Evolutionary conservation across 164 flowering plant genomes (phyloP), one percentile per base, ranked within the genome.

Genomic region (Dillenia suffruticosa): DNA sequence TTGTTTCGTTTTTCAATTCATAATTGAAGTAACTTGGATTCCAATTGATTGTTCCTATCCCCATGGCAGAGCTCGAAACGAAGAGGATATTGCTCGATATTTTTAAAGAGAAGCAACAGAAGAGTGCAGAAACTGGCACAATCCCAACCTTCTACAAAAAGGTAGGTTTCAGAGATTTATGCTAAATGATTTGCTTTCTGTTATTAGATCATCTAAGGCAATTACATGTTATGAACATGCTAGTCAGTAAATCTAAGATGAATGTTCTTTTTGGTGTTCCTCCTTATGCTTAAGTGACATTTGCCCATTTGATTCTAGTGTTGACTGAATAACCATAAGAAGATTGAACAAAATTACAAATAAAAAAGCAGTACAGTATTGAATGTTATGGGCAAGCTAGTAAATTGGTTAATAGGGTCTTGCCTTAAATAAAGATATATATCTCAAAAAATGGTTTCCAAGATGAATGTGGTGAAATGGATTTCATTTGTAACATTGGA

Each of bases 61-160:
- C 67, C 46, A 15, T 48, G 73, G 70, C 76, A 93, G 98, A 91
- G 75, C 97, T 94, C 58, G 96, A 91, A 76, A 94, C 93, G 45
- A 94, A 94, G 77, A 84, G 90, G 70, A 90, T 94, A 32, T 77
- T 94, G 77, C 88, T 89, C 46, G 97, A 94, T 62, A 89, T 94
- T 46, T 94, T 94, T 56, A 94, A 91, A 71, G 98, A 89, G 77
- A 89, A 85, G 88, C 96, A 89, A 62, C 91, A 81, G 64, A 91
- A 87, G 73, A 89, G 81, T 74, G 78, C 89, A 53, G 95, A 89
- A 81, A 89, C 96, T 63, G 90, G 96, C 32, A 62, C 86, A 17
- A 83, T 94, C 19, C 98, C 97, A 13, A 89, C 85, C 70, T 94
- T 94, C 74, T 94, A 94, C 68, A 90, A 82, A 77, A 93, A 87